These are phyloP conservation scores for Calvatia gigantea DNA, from an alignment of 768 basidiomycete species.

Conservation along the genomic window DNA sequence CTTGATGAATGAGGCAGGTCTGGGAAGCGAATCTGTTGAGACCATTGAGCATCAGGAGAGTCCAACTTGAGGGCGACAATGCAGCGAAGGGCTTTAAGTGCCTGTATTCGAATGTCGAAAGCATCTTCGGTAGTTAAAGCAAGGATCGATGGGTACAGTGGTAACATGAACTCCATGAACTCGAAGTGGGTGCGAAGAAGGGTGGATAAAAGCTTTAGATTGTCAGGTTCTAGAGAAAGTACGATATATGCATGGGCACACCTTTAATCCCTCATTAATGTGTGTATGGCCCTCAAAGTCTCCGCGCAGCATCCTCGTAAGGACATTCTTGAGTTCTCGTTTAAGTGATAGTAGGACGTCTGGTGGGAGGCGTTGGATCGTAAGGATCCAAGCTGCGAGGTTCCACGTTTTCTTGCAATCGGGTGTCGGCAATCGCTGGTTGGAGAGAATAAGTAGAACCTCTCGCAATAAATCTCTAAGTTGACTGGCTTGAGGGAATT, in stretches of 20 bases:
- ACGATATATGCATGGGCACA: not conserved
- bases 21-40: not conserved
- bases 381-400: slow-evolving; percentile 48
- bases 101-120: not conserved
- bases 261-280: slow-evolving; percentile 3
- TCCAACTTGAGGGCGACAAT: slow-evolving; percentile 3
- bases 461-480: slow-evolving; percentile 42
- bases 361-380: slow-evolving; percentile 44
- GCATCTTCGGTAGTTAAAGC: not conserved
- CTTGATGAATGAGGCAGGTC: slow-evolving; percentile 7
- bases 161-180: not conserved
- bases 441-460: slow-evolving; percentile 38
- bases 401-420: slow-evolving; percentile 42
- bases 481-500: slow-evolving; percentile 31
- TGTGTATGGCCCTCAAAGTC: slow-evolving; percentile 1
- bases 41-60: not conserved
- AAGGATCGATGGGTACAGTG: slow-evolving; percentile 2
- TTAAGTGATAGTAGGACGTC: slow-evolving; percentile 25
- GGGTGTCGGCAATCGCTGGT: slow-evolving; percentile 29
- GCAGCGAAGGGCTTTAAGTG: slow-evolving; percentile 3
- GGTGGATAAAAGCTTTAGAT: not conserved
- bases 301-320: not conserved
- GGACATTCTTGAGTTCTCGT: not conserved
- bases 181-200: not conserved
- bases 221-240: not conserved